Percentiles rank a stretch among this genome's conserved stretches.
Conservation (phyloP, 176 grass and related monocot genomes). For the barley (Hordeum vulgare) region MorexV3_pseudomolecules_assembly NC_058520.1:609479762-609480261, state of each 20-base stretch:
- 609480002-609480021: slow-evolving; percentile 88
- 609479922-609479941: slow-evolving; percentile 79
- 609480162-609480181: slow-evolving; percentile 46
- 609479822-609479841: slow-evolving; percentile 45
- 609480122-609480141: slow-evolving; percentile 89
- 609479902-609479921: slow-evolving; percentile 68
- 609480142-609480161: slow-evolving; percentile 85
- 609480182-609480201: background rate
- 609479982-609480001: slow-evolving; percentile 92
- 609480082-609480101: slow-evolving; percentile 84
- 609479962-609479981: slow-evolving; percentile 99
- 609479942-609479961: slow-evolving; percentile 80
- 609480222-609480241: slow-evolving; percentile 33
- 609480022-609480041: background rate
- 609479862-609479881: slow-evolving; percentile 96
- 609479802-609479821: background rate
- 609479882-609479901: slow-evolving; percentile 73
- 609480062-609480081: background rate
- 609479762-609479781: background rate
- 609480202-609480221: slow-evolving; percentile 22
- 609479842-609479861: slow-evolving; percentile 96
- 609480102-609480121: slow-evolving; percentile 89
- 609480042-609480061: background rate
- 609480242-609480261: slow-evolving; percentile 25
- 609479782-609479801: background rate